Conservation (phyloP, 352 stramenopile species). For the Phytopythium chamaehyphon region DNA sequence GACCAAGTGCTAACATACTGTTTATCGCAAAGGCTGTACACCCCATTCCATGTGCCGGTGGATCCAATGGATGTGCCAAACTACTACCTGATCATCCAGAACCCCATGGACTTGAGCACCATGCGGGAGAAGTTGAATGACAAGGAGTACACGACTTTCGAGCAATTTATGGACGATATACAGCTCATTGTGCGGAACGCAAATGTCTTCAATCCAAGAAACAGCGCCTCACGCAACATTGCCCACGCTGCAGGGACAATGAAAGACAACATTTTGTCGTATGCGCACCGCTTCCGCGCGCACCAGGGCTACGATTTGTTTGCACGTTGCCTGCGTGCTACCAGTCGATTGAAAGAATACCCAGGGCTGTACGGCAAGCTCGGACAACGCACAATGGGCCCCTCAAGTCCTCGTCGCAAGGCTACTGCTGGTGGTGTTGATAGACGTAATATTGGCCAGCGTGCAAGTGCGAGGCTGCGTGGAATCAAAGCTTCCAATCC, state of each 20-base stretch:
- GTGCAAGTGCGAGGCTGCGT: slow-evolving; percentile 33
- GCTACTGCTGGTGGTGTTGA: slow-evolving; percentile 1
- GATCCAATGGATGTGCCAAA: slow-evolving; percentile 77
- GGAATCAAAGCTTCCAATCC: slow-evolving; percentile 40
- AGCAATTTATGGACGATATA: slow-evolving; percentile 87
- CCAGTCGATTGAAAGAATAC: slow-evolving; percentile 52
- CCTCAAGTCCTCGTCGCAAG: slow-evolving; percentile 12
- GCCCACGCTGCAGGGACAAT: slow-evolving; percentile 79
- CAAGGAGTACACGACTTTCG: slow-evolving; percentile 85
- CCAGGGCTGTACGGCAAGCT: slow-evolving; percentile 39
- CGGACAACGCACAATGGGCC: slow-evolving; percentile 11
- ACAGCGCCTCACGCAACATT: slow-evolving; percentile 67
- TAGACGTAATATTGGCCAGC: slow-evolving; percentile 6
- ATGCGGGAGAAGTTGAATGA: slow-evolving; percentile 90
- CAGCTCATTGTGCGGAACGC: slow-evolving; percentile 87
- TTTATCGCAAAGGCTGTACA: slow-evolving; percentile 58
- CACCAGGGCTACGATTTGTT: slow-evolving; percentile 89
- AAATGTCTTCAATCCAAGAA: slow-evolving; percentile 87
- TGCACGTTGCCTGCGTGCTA: slow-evolving; percentile 77
- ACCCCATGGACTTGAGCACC: slow-evolving; percentile 84
- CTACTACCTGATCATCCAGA: slow-evolving; percentile 87
- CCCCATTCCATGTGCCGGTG: slow-evolving; percentile 69
- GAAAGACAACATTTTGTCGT: slow-evolving; percentile 88
- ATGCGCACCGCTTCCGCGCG: slow-evolving; percentile 82
- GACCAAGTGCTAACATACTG: slow-evolving; percentile 83